phyloP scores from a whole-genome alignment of 1,139 yeast genomes.

The Scheffersomyces segobiensis region DNA sequence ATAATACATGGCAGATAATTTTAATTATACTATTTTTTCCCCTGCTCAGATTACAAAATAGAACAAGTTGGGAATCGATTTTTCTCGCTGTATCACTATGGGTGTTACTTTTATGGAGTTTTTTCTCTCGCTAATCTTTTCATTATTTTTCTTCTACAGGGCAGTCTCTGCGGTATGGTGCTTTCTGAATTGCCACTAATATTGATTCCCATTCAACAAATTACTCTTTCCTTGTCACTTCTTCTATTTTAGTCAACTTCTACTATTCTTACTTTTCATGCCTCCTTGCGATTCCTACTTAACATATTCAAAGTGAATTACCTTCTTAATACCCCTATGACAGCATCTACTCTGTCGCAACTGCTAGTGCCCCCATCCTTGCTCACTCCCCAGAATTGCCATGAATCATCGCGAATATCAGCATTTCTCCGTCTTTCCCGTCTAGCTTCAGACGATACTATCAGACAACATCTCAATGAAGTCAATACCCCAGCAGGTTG shows the following conservation, averaged over 20 bases:
- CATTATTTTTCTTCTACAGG: too few species aligned
- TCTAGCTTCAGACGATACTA: slow-evolving; percentile 40
- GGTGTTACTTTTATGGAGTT: too few species aligned
- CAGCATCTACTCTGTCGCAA: neutral
- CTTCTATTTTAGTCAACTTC: neutral
- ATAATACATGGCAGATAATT: neutral
- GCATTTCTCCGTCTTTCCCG: slow-evolving; percentile 42
- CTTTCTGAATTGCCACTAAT: neutral
- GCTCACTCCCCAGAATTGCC: slow-evolving; percentile 33
- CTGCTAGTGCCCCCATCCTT: slow-evolving; percentile 7
- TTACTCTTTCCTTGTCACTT: neutral
- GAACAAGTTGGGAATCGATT: neutral
- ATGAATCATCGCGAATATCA: slow-evolving; percentile 33
- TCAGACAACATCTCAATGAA: slow-evolving; percentile 40
- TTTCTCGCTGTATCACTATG: neutral
- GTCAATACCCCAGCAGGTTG: slow-evolving; percentile 21
- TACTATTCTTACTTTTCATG: neutral
- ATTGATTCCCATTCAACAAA: too few species aligned
- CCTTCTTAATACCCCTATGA: neutral
- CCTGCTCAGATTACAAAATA: neutral
- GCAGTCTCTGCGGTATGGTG: neutral
- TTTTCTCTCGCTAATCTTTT: neutral
- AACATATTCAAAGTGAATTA: neutral
- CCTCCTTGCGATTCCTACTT: neutral
- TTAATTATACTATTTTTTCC: too few species aligned